Evolutionary conservation across 2,329 filamentous ascomycete genomes (phyloP).

Genomic region (Aspergillus eucalypticola): DNA sequence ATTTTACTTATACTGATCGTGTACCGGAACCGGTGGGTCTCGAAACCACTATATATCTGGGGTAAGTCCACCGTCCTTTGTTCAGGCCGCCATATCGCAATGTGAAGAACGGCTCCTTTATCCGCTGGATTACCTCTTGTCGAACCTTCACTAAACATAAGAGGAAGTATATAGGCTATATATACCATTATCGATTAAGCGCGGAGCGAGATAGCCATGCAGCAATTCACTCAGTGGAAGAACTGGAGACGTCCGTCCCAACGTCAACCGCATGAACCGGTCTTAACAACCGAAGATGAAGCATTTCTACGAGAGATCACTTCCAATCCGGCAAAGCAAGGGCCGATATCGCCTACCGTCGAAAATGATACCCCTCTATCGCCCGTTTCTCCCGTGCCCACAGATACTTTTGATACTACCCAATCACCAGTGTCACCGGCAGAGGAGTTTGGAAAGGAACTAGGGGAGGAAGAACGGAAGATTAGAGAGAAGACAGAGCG

Average conservation of each 20-base stretch:
- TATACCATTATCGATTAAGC: background rate
- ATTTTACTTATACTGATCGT: background rate
- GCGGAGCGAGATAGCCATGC: slow-evolving; percentile 28
- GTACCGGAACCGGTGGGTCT: background rate
- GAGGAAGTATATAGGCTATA: background rate
- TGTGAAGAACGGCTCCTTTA: background rate
- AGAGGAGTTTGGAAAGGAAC: slow-evolving; percentile 40
- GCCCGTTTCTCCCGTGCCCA: slow-evolving; percentile 37
- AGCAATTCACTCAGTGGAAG: slow-evolving; percentile 48
- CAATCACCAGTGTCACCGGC: slow-evolving; percentile 53
- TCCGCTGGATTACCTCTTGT: background rate
- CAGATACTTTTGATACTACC: slow-evolving; percentile 48
- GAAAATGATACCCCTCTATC: slow-evolving; percentile 10
- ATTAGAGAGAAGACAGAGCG: slow-evolving; percentile 28
- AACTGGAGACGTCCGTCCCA: slow-evolving; percentile 39
- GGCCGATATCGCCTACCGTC: background rate
- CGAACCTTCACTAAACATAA: background rate
- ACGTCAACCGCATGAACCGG: slow-evolving; percentile 38
- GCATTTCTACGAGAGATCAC: slow-evolving; percentile 56
- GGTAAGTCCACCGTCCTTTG: background rate
- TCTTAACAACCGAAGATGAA: slow-evolving; percentile 64
- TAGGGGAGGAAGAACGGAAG: slow-evolving; percentile 36
- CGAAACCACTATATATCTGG: background rate
- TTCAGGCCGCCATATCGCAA: background rate
- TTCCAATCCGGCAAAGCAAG: slow-evolving; percentile 41